Percentiles rank a stretch among this genome's conserved stretches.
Conservation (phyloP, 306 rosid species). For the Vigna radiata region DNA sequence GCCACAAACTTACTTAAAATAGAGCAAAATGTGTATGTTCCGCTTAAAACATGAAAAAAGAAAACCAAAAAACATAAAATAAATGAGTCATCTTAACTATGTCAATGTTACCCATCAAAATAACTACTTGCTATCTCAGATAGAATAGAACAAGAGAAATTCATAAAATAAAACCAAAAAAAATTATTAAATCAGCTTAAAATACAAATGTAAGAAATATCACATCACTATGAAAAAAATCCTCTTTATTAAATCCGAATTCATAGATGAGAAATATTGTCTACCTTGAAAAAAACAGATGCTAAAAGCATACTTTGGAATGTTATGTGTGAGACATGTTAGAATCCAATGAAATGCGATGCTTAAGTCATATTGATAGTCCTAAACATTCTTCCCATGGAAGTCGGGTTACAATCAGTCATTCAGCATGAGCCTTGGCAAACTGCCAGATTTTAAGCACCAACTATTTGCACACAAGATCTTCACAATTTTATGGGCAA, state of each 20-base stretch:
- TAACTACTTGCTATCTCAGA: neutral
- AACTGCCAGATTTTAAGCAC: neutral
- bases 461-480: neutral
- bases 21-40: neutral
- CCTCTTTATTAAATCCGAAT: neutral
- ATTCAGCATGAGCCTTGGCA: neutral
- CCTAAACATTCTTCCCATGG: neutral
- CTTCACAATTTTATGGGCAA: too few relatives aligned
- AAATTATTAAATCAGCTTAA: neutral
- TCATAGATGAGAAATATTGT: neutral
- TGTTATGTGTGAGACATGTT: neutral
- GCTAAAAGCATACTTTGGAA: conserved; percentile 6
- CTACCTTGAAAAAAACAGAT: neutral
- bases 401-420: conserved; percentile 3
- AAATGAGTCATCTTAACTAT: neutral
- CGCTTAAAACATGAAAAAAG: neutral
- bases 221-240: neutral
- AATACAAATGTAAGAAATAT: neutral
- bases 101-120: conserved; percentile 6
- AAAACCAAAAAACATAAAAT: neutral
- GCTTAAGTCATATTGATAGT: neutral
- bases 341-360: neutral
- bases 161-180: neutral
- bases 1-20: neutral
- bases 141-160: neutral